Base-by-base conservation (phyloP, 495 filamentous ascomycete species). In the Lophiotrema nucula region DNA sequence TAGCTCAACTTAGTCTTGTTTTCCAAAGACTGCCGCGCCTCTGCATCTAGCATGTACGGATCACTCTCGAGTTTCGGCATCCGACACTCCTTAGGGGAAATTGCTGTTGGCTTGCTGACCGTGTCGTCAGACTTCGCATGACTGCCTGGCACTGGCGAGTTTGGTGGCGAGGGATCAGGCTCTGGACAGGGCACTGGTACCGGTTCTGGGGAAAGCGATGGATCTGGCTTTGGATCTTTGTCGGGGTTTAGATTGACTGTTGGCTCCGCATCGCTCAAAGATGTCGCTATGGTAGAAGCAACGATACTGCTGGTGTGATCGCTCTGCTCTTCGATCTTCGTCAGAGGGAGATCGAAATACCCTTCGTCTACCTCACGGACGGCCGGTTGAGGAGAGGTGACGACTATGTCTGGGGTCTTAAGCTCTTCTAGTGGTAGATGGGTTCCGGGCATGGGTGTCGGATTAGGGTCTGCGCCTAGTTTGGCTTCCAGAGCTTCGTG, bases 361-460 rank as follows among this genome's bases (percentile, higher is more conserved):
- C n/a, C 4, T 15, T 41, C 33, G 4, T 27, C 23, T 23, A n/a
- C 4, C 15, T 42, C 12, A 11, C 2, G 25, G 15, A 24, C 1
- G 12, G 15, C 13, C 18, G 18, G 21, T 4, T 31, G n/a, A 2
- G 33, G 37, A 16, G 38, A 52, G 18, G 56, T 38, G 8, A 46
- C 33, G 13, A 27, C 22, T 3, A 53, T 60, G 5, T 47, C 31
- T 25, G 51, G 45, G 16, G 26, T 16, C 13, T n/a, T 12, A 16
- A 18, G 2, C 10, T 42, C 57, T 1, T 55, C 43, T n/a, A 55
- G 27, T 16, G 42, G 25, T 6, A 60, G 24, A 23, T 60, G 54
- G 3, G 49, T 54, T 28, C 57, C 57, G 4, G 57, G 58, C 50
- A 61, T 55, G 15, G 58, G 58, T 4, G 50, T 61, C 15, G 45